Percentiles rank a stretch among this genome's conserved stretches.
Conservation (phyloP, 495 filamentous ascomycete genomes). For the Xylaria cubensis region DNA sequence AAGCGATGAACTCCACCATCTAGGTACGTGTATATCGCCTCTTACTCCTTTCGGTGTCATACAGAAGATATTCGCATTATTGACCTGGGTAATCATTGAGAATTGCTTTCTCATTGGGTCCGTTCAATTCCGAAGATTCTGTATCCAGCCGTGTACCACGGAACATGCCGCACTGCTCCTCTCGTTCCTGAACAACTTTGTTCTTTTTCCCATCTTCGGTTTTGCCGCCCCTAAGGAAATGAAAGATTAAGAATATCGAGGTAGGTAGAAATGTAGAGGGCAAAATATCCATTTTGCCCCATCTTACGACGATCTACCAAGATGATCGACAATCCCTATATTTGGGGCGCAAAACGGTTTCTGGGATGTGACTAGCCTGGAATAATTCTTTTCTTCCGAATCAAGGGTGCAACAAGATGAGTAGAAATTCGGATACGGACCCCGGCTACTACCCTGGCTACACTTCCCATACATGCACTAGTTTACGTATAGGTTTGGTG, state of each 20-base stretch:
- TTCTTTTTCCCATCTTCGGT: not conserved
- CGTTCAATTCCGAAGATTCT: conserved; percentile 1
- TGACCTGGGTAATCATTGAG: not conserved
- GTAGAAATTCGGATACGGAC: conserved; percentile 12
- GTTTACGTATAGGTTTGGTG: not conserved
- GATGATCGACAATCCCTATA: conserved; percentile 3
- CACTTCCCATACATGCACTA: not conserved
- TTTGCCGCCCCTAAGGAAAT: not conserved
- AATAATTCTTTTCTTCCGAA: conserved; percentile 4
- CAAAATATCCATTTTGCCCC: not conserved
- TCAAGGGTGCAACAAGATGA: conserved; percentile 1
- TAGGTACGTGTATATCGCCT: not conserved
- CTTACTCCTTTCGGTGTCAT: not conserved
- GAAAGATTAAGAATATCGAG: not conserved
- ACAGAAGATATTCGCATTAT: not conserved
- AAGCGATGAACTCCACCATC: not conserved
- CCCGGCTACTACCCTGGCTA: conserved; percentile 5
- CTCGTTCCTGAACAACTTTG: not conserved
- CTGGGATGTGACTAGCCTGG: conserved; percentile 7
- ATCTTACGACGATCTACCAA: conserved; percentile 1
- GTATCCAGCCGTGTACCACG: not conserved
- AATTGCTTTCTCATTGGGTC: not conserved
- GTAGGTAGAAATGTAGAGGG: not conserved
- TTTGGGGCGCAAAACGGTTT: not conserved
- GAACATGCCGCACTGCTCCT: not conserved